Evolutionary conservation across 352 stramenopile genomes (phyloP).

Genomic region (Phytophthora pisi): DNA sequence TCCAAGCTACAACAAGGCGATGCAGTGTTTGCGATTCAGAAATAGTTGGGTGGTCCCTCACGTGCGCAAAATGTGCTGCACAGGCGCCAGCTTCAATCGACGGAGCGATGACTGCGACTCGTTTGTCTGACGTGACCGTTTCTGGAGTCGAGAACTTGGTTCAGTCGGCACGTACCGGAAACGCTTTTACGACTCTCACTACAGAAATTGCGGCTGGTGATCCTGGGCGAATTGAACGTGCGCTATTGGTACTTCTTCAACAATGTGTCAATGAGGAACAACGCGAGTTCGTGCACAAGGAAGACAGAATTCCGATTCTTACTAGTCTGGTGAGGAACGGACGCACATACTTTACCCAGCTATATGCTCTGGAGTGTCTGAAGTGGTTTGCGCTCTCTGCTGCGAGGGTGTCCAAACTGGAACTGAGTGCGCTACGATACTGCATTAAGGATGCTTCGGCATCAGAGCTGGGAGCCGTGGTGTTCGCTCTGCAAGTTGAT

Average conservation of each 20-base stretch:
- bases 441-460: background rate
- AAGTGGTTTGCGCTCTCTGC: background rate
- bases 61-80: background rate
- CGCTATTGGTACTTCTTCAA: background rate
- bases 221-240: background rate
- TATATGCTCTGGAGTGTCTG: background rate
- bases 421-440: background rate
- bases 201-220: background rate
- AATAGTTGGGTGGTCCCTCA: background rate
- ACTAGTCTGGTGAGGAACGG: background rate
- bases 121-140: background rate
- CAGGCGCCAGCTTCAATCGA: background rate
- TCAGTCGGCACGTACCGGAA: background rate
- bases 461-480: background rate
- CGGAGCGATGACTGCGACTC: background rate
- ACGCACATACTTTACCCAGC: background rate
- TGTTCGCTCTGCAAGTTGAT: background rate
- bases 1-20: background rate
- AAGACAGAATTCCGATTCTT: background rate
- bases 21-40: background rate
- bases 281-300: background rate
- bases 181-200: background rate
- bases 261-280: background rate
- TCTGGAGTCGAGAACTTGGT: background rate
- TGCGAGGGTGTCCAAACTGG: background rate